Percentiles rank a stretch among this genome's conserved stretches.
phyloP scores from a whole-genome alignment of 2,329 filamentous ascomycete species.

The Pyricularia grisea region DNA sequence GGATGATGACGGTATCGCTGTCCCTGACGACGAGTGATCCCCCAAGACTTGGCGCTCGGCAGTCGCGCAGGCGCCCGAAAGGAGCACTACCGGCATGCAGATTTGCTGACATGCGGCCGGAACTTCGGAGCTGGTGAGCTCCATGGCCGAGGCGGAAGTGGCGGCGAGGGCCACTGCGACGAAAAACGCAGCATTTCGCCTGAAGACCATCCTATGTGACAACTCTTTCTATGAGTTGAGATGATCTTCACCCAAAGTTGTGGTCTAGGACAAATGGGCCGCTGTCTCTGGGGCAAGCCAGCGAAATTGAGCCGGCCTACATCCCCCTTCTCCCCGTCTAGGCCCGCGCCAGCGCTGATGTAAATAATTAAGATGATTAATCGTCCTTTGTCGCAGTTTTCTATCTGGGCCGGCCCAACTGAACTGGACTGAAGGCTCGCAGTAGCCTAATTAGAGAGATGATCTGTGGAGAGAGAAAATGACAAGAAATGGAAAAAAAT shows the following conservation, averaged over 20 bases:
- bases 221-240: background rate
- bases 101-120: constrained; percentile 5
- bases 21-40: background rate
- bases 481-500: too few relatives aligned
- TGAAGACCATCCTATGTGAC: background rate
- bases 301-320: background rate
- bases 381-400: background rate
- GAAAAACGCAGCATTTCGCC: background rate
- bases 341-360: background rate
- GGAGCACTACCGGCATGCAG: constrained; percentile 7
- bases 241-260: background rate
- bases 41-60: constrained; percentile 4
- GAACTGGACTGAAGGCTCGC: background rate
- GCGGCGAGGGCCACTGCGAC: background rate
- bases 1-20: background rate
- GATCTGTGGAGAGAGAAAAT: background rate
- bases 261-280: background rate
- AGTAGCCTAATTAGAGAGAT: background rate
- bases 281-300: background rate
- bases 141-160: background rate
- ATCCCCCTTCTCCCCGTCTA: background rate
- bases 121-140: constrained; percentile 4
- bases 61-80: constrained; percentile 6
- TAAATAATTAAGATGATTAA: background rate
- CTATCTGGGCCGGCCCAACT: background rate